Conservation (phyloP, 2,329 filamentous ascomycete species). For the Amauroascus verrucosus region DNA sequence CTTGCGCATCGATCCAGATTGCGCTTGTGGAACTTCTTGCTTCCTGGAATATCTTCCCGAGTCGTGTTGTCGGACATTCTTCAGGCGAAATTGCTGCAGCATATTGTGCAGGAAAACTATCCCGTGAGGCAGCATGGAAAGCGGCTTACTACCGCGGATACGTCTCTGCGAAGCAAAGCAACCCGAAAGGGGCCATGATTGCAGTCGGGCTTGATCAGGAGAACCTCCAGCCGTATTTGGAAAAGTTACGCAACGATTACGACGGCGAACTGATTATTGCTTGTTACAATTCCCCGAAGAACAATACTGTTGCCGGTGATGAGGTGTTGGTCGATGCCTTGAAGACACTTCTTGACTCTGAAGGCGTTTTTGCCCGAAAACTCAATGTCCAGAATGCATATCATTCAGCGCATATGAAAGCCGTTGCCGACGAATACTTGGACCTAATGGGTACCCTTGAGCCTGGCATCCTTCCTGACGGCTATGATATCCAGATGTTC, state of each 20-base stretch:
- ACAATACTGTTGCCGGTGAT: conserved; percentile 24
- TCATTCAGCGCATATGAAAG: conserved; percentile 22
- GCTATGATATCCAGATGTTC: conserved; percentile 3
- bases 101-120: conserved; percentile 18
- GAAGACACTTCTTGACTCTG: conserved; percentile 19
- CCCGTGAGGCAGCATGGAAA: conserved; percentile 15
- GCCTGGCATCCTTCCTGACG: neutral
- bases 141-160: conserved; percentile 19
- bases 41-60: conserved; percentile 21
- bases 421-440: conserved; percentile 16
- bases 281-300: conserved; percentile 23
- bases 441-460: conserved; percentile 5
- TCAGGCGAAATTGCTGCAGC: conserved; percentile 28
- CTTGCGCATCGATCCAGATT: conserved; percentile 26
- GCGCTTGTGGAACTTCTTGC: conserved; percentile 24
- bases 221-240: conserved; percentile 1
- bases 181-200: conserved; percentile 14
- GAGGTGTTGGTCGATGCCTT: conserved; percentile 26
- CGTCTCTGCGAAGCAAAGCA: conserved; percentile 3
- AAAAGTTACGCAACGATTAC: neutral
- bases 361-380: conserved; percentile 17
- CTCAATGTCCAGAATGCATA: conserved; percentile 28
- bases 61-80: conserved; percentile 25
- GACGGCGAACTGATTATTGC: conserved; percentile 13
- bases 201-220: conserved; percentile 15